Conservation (phyloP, 164 flowering plant species). For the Dillenia suffruticosa region DNA sequence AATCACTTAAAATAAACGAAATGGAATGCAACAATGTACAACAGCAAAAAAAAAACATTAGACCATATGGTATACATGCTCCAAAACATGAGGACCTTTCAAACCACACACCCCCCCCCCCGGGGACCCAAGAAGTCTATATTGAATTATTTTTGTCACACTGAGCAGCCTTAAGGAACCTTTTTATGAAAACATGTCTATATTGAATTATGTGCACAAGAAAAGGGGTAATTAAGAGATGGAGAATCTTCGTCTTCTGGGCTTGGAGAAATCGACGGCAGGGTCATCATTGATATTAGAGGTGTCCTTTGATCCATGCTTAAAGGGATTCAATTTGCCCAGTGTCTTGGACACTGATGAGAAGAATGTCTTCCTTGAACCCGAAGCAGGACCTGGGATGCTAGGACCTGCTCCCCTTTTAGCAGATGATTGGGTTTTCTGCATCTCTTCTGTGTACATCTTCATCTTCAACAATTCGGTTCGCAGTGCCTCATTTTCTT, state of each 20-base stretch:
- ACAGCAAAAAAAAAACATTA: too few species aligned
- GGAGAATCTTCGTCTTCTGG: constrained; percentile 90
- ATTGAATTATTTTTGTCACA: too few species aligned
- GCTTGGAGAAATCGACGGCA: constrained; percentile 54
- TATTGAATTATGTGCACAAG: too few species aligned
- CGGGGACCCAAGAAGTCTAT: too few species aligned
- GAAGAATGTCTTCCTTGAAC: constrained; percentile 50
- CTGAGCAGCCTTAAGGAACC: too few species aligned
- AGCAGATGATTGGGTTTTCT: constrained; percentile 18
- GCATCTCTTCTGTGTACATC: constrained; percentile 57
- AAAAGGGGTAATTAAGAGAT: constrained; percentile 38
- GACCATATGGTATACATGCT: too few species aligned
- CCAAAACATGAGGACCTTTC: too few species aligned
- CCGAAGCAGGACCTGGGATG: constrained; percentile 4
- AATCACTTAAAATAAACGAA: too few species aligned
- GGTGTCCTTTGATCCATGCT: constrained; percentile 85
- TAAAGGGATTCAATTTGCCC: constrained; percentile 88
- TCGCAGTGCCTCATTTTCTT: constrained; percentile 72
- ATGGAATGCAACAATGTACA: too few species aligned
- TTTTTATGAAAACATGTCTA: too few species aligned
- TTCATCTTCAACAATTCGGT: constrained; percentile 83
- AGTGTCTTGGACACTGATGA: constrained; percentile 79
- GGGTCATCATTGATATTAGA: constrained; percentile 46
- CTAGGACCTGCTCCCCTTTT: constrained; percentile 6
- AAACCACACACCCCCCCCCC: too few species aligned